Conservation (phyloP, 306 rosid species). For the Ziziphus jujuba region DNA sequence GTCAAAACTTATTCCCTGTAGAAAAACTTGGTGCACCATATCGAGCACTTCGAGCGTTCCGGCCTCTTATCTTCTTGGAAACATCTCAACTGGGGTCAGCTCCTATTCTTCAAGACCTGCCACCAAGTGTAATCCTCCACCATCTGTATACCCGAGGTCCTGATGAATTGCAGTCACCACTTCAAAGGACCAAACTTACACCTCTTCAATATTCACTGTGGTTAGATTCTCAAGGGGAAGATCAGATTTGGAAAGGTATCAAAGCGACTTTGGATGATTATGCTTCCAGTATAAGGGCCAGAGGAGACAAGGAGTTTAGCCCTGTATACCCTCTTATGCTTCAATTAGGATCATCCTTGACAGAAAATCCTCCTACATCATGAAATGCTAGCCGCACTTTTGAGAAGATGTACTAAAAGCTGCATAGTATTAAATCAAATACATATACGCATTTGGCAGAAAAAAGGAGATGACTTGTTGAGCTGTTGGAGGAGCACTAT, state of each 20-base stretch:
- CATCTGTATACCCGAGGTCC: constrained; percentile 95
- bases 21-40: constrained; percentile 96
- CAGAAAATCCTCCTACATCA: constrained; percentile 44
- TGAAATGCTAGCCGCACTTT: no score
- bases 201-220: constrained; percentile 88
- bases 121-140: constrained; percentile 80
- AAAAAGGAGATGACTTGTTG: no score
- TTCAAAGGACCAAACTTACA: constrained; percentile 86
- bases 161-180: constrained; percentile 83
- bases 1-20: constrained; percentile 90
- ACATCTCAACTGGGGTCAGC: constrained; percentile 86
- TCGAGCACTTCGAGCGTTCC: constrained; percentile 89
- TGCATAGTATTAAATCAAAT: no score
- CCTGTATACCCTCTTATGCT: constrained; percentile 96
- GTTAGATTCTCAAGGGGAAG: constrained; percentile 98
- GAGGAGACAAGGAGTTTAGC: constrained; percentile 94
- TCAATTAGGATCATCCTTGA: constrained; percentile 77
- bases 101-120: constrained; percentile 94
- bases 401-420: no score
- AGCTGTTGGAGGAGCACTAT: no score
- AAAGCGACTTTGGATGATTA: constrained; percentile 94
- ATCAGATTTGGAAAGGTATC: constrained; percentile 95
- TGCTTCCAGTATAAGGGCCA: constrained; percentile 70
- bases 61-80: constrained; percentile 98
- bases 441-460: no score